phyloP scores from a whole-genome alignment of 768 basidiomycete genomes.

The Macrolepiota fuliginosa region DNA sequence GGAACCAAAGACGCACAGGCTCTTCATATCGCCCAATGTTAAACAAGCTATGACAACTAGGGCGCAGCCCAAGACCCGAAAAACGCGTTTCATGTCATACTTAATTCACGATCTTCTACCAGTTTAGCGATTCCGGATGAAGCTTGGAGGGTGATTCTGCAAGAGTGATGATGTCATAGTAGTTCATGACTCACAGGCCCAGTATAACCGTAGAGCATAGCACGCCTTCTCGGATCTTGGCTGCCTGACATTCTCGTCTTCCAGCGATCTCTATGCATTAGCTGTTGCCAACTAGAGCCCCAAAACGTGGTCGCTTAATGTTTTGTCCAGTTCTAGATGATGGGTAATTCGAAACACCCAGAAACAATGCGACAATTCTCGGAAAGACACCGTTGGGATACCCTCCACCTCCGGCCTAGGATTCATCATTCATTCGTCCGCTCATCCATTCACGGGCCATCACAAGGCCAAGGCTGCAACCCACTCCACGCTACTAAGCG shows the following conservation, averaged over 20 bases:
- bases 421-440: neutral
- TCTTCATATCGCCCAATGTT: neutral
- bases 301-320: neutral
- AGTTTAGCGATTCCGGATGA: neutral
- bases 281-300: neutral
- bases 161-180: neutral
- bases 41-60: neutral
- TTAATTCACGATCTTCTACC: neutral
- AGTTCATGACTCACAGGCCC: neutral
- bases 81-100: neutral
- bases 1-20: neutral
- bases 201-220: neutral
- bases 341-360: neutral
- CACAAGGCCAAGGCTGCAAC: neutral
- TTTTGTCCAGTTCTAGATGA: neutral
- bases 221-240: neutral
- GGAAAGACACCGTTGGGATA: neutral
- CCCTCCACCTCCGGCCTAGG: neutral
- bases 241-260: neutral
- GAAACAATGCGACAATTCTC: neutral
- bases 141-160: neutral
- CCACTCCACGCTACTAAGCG: neutral
- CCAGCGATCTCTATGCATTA: neutral
- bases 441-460: neutral
- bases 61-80: neutral